These are phyloP conservation scores for Rhodosporidiobolus odoratus DNA, from an alignment of 768 basidiomycete genomes.

Conservation along the genomic window DNA sequence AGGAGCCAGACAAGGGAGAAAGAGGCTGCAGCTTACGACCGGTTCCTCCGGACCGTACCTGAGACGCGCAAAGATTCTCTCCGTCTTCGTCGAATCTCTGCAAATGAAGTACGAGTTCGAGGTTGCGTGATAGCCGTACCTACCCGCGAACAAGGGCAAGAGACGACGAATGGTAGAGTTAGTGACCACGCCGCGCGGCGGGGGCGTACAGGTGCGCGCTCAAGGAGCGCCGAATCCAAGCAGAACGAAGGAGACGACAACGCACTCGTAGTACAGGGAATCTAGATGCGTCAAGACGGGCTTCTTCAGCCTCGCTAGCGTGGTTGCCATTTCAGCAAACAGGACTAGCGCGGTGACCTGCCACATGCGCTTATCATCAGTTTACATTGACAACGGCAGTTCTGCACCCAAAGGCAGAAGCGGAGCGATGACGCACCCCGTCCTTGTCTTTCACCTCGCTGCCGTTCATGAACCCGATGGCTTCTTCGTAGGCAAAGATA, in stretches of 20 bases:
- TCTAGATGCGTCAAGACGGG: constrained; percentile 59
- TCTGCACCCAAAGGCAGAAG: constrained; percentile 43
- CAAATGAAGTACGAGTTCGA: constrained; percentile 50
- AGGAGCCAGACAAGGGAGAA: background rate
- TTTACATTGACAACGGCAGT: too few species aligned
- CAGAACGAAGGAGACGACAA: background rate
- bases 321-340: constrained; percentile 48
- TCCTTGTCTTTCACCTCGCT: constrained; percentile 68
- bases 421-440: constrained; percentile 59
- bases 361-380: background rate
- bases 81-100: constrained; percentile 60
- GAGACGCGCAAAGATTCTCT: constrained; percentile 63
- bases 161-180: background rate
- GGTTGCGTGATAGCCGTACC: constrained; percentile 69
- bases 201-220: background rate
- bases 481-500: constrained; percentile 83
- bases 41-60: constrained; percentile 55
- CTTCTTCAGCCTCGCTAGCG: constrained; percentile 54
- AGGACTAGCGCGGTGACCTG: constrained; percentile 40
- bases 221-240: background rate
- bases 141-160: constrained; percentile 36
- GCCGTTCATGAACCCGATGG: constrained; percentile 86
- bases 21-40: constrained; percentile 36
- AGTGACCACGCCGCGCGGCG: too few species aligned
- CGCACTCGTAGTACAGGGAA: constrained; percentile 45